These are phyloP conservation scores for Fusarium avenaceum DNA, from an alignment of 2,329 filamentous ascomycete genomes.

Conservation along the genomic window DNA sequence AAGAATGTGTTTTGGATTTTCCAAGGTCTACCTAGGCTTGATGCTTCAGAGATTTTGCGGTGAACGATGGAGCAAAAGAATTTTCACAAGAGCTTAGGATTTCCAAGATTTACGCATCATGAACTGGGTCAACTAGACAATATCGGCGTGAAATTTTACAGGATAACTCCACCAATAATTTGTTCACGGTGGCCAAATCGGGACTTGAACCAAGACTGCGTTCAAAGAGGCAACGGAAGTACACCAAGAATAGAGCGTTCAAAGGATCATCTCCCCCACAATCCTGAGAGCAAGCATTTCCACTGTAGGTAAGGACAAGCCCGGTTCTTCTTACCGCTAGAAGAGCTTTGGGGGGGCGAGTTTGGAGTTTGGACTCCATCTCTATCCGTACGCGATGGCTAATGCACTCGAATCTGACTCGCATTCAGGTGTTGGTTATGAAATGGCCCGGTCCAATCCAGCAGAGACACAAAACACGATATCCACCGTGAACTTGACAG, in stretches of 20 bases:
- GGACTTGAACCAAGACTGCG: conserved; percentile 14
- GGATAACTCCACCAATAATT: conserved; percentile 18
- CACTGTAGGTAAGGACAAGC: neutral
- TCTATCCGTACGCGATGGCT: conserved; percentile 6
- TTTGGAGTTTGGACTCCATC: conserved; percentile 28
- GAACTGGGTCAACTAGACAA: neutral
- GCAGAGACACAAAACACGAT: conserved; percentile 33
- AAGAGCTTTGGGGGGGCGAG: neutral
- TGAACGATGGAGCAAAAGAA: neutral
- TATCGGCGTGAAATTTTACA: neutral
- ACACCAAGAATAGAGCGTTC: conserved; percentile 27
- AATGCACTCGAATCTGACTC: conserved; percentile 35
- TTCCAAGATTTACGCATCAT: conserved; percentile 3
- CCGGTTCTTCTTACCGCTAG: conserved; percentile 8
- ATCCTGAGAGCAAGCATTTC: neutral
- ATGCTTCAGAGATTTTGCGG: conserved; percentile 2
- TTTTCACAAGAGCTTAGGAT: neutral
- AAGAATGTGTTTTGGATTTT: conserved; percentile 20
- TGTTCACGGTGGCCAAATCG: conserved; percentile 42
- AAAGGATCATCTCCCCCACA: conserved; percentile 13
- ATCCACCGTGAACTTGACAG: conserved; percentile 29
- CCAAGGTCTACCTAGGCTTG: neutral
- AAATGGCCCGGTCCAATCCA: conserved; percentile 25
- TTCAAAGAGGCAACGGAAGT: conserved; percentile 20
- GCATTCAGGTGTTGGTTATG: conserved; percentile 23